A percentile compares a stretch with the other conserved stretches of the same genome.
Evolutionary conservation across 1,284 basidiomycete genomes (phyloP).

Genomic region (Mycena citricolor): DNA sequence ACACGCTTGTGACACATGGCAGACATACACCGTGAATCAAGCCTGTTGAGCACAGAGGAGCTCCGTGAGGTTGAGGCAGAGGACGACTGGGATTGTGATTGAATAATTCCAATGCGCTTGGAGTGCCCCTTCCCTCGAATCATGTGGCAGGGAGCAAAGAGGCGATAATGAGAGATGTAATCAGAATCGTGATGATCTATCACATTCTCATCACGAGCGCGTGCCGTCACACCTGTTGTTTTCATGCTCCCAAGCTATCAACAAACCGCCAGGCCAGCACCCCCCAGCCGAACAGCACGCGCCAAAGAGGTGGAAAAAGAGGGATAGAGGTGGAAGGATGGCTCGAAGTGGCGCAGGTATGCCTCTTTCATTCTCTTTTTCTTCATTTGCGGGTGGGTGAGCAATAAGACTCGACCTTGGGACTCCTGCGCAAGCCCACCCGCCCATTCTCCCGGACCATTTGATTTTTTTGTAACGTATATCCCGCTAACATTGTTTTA

Average conservation of each 20-base stretch:
- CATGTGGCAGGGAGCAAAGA: no score
- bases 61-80: no score
- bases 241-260: not conserved
- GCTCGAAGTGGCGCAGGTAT: no score
- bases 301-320: not conserved
- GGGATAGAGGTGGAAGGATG: no score
- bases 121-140: no score
- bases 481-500: not conserved
- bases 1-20: no score
- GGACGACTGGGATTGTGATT: no score
- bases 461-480: not conserved
- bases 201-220: not conserved
- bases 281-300: slow-evolving; percentile 3
- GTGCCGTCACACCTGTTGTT: not conserved
- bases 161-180: no score
- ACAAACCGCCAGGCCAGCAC: slow-evolving; percentile 3
- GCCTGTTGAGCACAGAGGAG: no score
- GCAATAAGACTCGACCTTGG: slow-evolving; percentile 6
- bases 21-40: no score
- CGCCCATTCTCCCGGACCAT: not conserved
- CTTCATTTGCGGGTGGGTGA: not conserved
- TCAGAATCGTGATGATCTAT: no score
- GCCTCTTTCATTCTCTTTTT: not conserved
- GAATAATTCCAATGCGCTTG: no score
- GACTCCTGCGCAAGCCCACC: slow-evolving; percentile 6